A percentile compares a stretch with the other conserved stretches of the same genome.
Evolutionary conservation across 495 filamentous ascomycete species (phyloP).

Genomic region (Aspergillus sclerotioniger): DNA sequence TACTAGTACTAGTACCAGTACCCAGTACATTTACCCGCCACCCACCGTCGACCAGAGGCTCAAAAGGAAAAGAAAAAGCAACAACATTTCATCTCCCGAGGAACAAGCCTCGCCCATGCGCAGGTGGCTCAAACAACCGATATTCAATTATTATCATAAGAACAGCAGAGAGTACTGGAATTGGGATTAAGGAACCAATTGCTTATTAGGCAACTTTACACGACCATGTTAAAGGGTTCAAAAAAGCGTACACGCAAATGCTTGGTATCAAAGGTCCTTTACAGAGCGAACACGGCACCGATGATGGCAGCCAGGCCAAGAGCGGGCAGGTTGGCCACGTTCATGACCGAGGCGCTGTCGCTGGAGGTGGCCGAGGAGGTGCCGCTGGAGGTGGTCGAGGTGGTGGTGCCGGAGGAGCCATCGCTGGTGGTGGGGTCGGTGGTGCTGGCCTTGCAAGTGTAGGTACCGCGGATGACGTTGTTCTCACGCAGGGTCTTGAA

Average conservation of each 20-base stretch:
- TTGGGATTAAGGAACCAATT: constrained; percentile 37
- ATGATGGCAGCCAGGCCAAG: constrained; percentile 44
- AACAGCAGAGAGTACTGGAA: constrained; percentile 38
- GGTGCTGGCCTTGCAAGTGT: constrained; percentile 50
- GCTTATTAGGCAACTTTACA: constrained; percentile 40
- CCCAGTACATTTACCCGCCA: neutral
- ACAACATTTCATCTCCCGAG: constrained; percentile 14
- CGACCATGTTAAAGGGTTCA: constrained; percentile 19
- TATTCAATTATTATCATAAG: constrained; percentile 52
- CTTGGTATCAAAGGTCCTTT: constrained; percentile 25
- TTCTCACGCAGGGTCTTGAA: constrained; percentile 45
- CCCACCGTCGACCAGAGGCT: neutral
- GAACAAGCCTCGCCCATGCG: constrained; percentile 27
- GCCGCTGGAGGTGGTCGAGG: constrained; percentile 24
- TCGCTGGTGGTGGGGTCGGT: constrained; percentile 44
- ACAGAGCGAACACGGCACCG: constrained; percentile 45
- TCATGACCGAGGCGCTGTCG: constrained; percentile 38
- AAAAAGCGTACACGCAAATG: constrained; percentile 25
- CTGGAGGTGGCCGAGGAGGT: constrained; percentile 34
- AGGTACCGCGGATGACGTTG: constrained; percentile 60
- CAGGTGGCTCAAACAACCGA: constrained; percentile 39
- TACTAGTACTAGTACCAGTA: too few species aligned
- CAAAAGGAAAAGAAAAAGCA: constrained; percentile 1
- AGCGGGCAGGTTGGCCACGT: constrained; percentile 41
- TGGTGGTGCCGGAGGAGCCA: constrained; percentile 42